Evolutionary conservation across 768 basidiomycete genomes (phyloP).

Genomic region (Leccinum aurantiacum): DNA sequence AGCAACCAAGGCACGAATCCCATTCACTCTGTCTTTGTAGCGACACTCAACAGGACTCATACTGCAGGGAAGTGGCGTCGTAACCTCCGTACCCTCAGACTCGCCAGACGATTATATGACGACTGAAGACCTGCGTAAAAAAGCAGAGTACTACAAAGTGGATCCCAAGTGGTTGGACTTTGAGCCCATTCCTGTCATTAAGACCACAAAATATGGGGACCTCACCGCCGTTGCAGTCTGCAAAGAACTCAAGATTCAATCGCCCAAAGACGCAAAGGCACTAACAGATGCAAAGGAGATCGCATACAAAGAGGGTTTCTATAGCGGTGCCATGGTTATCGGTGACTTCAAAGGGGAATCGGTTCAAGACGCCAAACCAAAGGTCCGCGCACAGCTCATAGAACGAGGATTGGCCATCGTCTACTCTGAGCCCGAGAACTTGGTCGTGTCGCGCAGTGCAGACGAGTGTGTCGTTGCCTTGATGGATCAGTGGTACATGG

Average conservation of each 20-base stretch:
- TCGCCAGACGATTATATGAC: conserved; percentile 97
- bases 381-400: conserved; percentile 84
- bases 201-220: conserved; percentile 88
- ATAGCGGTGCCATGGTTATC: conserved; percentile 85
- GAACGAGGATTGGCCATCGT: conserved; percentile 73
- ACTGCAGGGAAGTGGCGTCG: conserved; percentile 88
- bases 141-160: conserved; percentile 95
- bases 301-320: conserved; percentile 98
- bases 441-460: conserved; percentile 85
- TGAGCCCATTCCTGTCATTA: conserved; percentile 85
- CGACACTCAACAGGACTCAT: conserved; percentile 4
- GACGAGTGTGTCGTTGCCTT: conserved; percentile 98
- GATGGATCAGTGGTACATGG: conserved; percentile 99
- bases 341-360: conserved; percentile 88
- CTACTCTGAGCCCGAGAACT: conserved; percentile 93
- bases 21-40: not conserved
- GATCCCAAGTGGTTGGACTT: conserved; percentile 83
- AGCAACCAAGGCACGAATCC: conserved; percentile 72
- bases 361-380: conserved; percentile 90
- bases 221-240: conserved; percentile 66
- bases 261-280: conserved; percentile 88
- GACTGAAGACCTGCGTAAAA: conserved; percentile 89
- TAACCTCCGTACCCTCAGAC: conserved; percentile 97
- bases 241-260: conserved; percentile 27
- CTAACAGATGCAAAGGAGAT: conserved; percentile 96